Percentiles rank a stretch among this genome's conserved stretches.
Evolutionary conservation across 2,329 filamentous ascomycete species (phyloP).

Genomic region (Sporothrix curviconia): DNA sequence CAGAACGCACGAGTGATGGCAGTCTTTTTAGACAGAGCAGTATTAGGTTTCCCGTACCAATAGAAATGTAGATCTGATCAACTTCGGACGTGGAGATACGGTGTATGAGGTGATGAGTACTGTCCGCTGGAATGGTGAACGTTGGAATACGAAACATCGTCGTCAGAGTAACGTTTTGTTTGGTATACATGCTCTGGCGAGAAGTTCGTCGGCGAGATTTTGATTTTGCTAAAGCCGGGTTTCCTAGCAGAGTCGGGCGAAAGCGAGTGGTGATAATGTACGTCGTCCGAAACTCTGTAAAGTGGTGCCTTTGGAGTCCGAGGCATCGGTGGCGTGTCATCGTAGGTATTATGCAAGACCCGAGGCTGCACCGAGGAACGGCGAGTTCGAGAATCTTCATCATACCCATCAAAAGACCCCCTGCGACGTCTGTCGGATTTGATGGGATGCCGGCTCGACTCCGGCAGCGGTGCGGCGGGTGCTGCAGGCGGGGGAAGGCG

Average conservation of each 20-base stretch:
- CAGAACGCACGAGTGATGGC: too few species aligned
- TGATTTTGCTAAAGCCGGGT: conserved; percentile 17
- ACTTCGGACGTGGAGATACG: conserved; percentile 10
- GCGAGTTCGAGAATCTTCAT: conserved; percentile 10
- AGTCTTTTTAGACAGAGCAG: too few species aligned
- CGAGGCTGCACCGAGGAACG: conserved; percentile 1
- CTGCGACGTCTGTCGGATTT: conserved; percentile 19
- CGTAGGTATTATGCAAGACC: conserved; percentile 8
- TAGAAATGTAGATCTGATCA: background rate
- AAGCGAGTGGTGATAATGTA: conserved; percentile 6
- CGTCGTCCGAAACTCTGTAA: conserved; percentile 3
- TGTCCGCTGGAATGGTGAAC: conserved; percentile 14
- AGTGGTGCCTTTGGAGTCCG: conserved; percentile 4
- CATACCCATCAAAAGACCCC: conserved; percentile 17
- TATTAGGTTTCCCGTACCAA: too few species aligned
- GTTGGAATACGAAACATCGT: conserved; percentile 19
- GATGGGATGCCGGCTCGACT: conserved; percentile 7
- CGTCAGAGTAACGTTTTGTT: conserved; percentile 19
- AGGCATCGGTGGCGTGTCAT: conserved; percentile 4
- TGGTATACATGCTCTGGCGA: conserved; percentile 17
- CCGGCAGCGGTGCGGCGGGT: conserved; percentile 11
- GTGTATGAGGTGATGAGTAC: conserved; percentile 8
- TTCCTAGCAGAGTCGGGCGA: background rate
- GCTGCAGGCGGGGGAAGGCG: conserved; percentile 9
- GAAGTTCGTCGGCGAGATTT: conserved; percentile 15